Evolutionary conservation across 2,329 filamentous ascomycete species (phyloP).

Genomic region (Leptographium wingfieldii): DNA sequence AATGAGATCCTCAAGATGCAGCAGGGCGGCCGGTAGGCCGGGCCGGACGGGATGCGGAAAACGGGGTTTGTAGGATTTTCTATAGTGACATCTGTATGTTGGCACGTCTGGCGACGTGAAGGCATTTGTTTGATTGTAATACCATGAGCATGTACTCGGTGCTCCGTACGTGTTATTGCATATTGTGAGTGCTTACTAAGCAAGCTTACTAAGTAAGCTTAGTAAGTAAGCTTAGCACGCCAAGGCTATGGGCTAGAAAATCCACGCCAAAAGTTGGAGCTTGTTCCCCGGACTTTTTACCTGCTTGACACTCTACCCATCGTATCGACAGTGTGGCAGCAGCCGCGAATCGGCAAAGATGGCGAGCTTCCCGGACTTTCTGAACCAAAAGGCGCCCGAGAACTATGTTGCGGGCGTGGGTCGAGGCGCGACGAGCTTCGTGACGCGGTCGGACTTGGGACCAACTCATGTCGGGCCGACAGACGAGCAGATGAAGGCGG

Average conservation of each 20-base stretch:
- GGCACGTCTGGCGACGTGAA: too few relatives aligned
- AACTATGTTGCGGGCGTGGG: conserved; percentile 94
- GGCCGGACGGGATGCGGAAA: too few relatives aligned
- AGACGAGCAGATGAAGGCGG: conserved; percentile 96
- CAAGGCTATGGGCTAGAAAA: too few relatives aligned
- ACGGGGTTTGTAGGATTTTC: too few relatives aligned
- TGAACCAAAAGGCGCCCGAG: conserved; percentile 73
- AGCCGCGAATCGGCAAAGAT: conserved; percentile 27
- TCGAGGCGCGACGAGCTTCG: conserved; percentile 95
- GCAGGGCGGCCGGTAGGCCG: conserved; percentile 8
- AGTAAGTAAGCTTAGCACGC: too few relatives aligned
- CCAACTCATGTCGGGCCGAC: conserved; percentile 90
- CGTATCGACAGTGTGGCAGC: too few relatives aligned
- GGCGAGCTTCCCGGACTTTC: conserved; percentile 60
- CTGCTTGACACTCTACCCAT: too few relatives aligned
- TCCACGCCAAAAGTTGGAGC: neutral
- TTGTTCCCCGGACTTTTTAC: too few relatives aligned
- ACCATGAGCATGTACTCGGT: neutral
- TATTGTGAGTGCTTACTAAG: too few relatives aligned
- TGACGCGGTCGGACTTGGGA: conserved; percentile 89
- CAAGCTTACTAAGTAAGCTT: too few relatives aligned
- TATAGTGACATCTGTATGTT: too few relatives aligned
- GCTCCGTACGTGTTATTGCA: too few relatives aligned
- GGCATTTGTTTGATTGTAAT: neutral
- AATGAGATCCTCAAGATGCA: conserved; percentile 52